phyloP scores from a whole-genome alignment of 1,139 yeast species.

The Diutina siamensis region DNA sequence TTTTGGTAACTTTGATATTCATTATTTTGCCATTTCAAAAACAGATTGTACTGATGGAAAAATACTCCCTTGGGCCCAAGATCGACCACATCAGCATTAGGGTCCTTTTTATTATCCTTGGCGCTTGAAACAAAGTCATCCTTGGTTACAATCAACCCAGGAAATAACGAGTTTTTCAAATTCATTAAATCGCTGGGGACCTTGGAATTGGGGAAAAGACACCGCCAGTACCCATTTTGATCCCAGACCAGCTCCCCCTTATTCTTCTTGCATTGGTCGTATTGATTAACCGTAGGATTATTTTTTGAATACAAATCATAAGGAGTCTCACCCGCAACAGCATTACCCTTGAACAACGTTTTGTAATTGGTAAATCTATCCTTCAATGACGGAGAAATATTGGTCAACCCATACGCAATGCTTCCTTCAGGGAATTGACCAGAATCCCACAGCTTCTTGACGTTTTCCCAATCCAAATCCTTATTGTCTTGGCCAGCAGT shows the following conservation, averaged over 20 bases:
- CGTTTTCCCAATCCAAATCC: neutral
- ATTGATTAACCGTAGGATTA: constrained; percentile 50
- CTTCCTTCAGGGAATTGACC: neutral
- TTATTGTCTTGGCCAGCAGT: neutral
- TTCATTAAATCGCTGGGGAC: constrained; percentile 25
- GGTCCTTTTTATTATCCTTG: constrained; percentile 7
- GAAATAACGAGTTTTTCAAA: constrained; percentile 13
- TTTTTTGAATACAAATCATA: constrained; percentile 46
- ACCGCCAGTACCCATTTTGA: constrained; percentile 72
- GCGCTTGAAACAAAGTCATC: constrained; percentile 32
- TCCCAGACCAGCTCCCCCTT: constrained; percentile 75
- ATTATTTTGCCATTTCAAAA: constrained; percentile 49
- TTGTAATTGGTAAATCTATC: neutral
- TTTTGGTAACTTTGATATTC: neutral
- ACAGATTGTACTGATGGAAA: constrained; percentile 54
- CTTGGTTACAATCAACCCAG: constrained; percentile 30
- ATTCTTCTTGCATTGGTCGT: constrained; percentile 48
- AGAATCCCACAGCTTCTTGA: neutral
- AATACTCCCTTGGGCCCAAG: constrained; percentile 28
- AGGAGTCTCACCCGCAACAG: constrained; percentile 16
- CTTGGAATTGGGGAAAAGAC: constrained; percentile 58
- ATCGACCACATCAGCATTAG: constrained; percentile 19
- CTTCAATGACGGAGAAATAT: neutral
- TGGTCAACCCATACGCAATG: neutral
- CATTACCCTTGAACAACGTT: neutral